These are phyloP conservation scores for Penicillium sp. DNA, from an alignment of 2,329 filamentous ascomycete genomes.

Conservation along the genomic window DNA sequence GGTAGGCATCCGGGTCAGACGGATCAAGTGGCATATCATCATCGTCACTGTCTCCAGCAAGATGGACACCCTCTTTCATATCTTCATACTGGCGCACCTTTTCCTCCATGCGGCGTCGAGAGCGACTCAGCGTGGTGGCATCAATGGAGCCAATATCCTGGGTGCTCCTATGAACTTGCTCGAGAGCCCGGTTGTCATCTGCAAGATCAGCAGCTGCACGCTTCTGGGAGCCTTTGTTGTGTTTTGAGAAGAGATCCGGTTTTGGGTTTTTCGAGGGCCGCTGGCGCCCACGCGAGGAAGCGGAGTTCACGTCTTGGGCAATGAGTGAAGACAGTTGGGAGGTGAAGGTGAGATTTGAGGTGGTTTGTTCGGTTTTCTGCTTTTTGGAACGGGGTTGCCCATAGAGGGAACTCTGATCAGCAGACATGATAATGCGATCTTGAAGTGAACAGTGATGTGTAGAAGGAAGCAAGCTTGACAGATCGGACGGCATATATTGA, in stretches of 20 bases:
- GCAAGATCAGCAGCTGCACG: conserved; percentile 59
- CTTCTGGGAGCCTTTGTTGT: conserved; percentile 63
- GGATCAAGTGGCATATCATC: conserved; percentile 29
- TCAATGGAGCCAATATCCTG: conserved; percentile 63
- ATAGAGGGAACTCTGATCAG: conserved; percentile 59
- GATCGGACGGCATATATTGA: background rate
- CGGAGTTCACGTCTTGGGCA: conserved; percentile 50
- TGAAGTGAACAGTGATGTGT: background rate
- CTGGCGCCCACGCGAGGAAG: conserved; percentile 42
- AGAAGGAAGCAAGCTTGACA: background rate
- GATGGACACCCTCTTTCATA: conserved; percentile 84
- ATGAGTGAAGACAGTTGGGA: conserved; percentile 83
- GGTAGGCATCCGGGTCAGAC: conserved; percentile 37
- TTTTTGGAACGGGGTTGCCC: conserved; percentile 64
- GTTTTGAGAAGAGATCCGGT: conserved; percentile 66
- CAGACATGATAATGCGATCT: conserved; percentile 11
- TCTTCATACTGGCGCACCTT: conserved; percentile 86
- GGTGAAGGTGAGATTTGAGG: conserved; percentile 80
- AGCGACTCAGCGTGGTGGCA: conserved; percentile 59
- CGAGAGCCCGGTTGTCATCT: conserved; percentile 55
- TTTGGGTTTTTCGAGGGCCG: conserved; percentile 55
- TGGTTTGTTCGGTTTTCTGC: conserved; percentile 55
- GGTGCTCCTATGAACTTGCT: conserved; percentile 61
- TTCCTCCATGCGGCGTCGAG: conserved; percentile 79
- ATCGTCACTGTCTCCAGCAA: conserved; percentile 47